Percentiles rank a stretch among this genome's conserved stretches.
phyloP scores from a whole-genome alignment of 768 basidiomycete genomes.

The Trametes coccinea region DNA sequence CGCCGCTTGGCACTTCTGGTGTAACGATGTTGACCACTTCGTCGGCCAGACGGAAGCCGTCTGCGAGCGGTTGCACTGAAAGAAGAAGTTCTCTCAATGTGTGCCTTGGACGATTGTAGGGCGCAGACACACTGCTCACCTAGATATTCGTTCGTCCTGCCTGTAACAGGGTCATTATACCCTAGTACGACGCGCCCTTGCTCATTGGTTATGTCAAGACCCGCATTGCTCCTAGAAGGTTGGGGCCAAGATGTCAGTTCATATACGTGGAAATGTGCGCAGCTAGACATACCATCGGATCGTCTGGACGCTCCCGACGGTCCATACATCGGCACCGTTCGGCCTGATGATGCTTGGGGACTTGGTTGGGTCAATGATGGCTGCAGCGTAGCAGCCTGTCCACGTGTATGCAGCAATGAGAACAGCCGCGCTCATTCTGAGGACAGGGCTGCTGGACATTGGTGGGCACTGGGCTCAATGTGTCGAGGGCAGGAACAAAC shows the following conservation, averaged over 20 bases:
- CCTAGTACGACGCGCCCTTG: neutral
- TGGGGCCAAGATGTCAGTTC: too few relatives aligned
- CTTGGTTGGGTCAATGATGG: neutral
- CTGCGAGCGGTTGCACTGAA: conserved; percentile 43
- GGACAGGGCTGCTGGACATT: too few relatives aligned
- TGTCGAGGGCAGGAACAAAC: too few relatives aligned
- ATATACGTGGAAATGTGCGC: too few relatives aligned
- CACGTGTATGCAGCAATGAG: neutral
- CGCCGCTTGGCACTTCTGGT: conserved; percentile 35
- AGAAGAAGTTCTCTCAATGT: neutral
- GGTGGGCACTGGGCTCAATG: too few relatives aligned
- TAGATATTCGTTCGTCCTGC: neutral
- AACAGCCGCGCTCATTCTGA: neutral
- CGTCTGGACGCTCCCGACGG: neutral
- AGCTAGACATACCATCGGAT: neutral
- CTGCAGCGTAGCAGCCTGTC: neutral
- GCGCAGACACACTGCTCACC: neutral
- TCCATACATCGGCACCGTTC: neutral
- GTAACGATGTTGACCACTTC: conserved; percentile 39
- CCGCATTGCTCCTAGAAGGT: neutral
- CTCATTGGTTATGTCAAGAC: neutral
- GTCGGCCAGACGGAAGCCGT: conserved; percentile 38
- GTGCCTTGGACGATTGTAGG: too few relatives aligned
- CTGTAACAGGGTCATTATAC: neutral
- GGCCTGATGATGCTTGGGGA: neutral